Conservation (phyloP, 257 asterid species). For the Scutellaria barbata region DNA sequence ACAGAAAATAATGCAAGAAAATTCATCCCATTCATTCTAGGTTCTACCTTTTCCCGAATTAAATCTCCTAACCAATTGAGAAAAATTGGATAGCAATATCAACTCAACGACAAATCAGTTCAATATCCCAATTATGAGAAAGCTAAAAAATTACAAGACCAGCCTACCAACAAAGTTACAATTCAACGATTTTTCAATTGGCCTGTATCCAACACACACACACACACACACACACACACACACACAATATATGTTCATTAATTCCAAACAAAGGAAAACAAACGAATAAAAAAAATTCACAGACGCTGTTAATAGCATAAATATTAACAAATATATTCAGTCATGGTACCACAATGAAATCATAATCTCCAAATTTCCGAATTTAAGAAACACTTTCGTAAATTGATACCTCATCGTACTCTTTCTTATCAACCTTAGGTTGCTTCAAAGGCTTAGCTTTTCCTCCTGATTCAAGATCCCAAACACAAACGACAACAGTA, state of each 20-base stretch:
- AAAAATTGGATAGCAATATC: not conserved
- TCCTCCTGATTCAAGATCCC: conserved; percentile 52
- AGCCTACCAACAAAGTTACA: not conserved
- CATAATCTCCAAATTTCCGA: not conserved
- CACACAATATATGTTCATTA: not conserved
- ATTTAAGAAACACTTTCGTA: conserved; percentile 7
- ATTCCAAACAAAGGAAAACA: not conserved
- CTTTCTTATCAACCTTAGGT: conserved; percentile 63
- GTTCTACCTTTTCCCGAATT: not conserved
- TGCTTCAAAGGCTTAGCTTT: conserved; percentile 76
- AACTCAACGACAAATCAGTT: conserved; percentile 2
- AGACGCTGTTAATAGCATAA: not conserved
- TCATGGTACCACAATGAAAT: not conserved
- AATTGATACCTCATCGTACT: conserved; percentile 59
- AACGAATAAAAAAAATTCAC: not conserved
- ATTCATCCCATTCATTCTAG: not conserved
- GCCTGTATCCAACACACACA: not conserved
- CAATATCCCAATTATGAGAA: not conserved
- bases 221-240: not conserved
- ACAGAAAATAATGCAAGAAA: not conserved
- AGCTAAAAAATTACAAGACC: not conserved
- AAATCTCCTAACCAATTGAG: not conserved
- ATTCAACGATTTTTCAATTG: not conserved
- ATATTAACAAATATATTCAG: not conserved
- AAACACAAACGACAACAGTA: conserved; percentile 10